A percentile compares a stretch with the other conserved stretches of the same genome.
Conservation (phyloP, 2,329 filamentous ascomycete species). For the Pestalotiopsis sp. region DNA sequence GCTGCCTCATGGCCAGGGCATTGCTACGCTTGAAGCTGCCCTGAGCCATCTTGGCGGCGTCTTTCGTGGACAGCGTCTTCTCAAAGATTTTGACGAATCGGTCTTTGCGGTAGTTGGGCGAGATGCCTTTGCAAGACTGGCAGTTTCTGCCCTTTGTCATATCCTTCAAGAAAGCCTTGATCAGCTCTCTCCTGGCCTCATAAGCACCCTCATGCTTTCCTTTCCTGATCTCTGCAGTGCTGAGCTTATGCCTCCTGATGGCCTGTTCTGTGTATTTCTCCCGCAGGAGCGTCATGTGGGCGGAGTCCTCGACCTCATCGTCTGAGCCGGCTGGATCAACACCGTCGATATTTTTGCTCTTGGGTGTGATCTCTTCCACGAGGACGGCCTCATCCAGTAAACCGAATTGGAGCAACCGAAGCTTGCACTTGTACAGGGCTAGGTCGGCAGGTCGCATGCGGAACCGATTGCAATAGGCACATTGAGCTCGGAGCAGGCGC, state of each 20-base stretch:
- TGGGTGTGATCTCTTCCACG: constrained; percentile 41
- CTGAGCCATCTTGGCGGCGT: constrained; percentile 77
- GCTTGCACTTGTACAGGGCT: constrained; percentile 80
- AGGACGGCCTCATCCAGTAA: constrained; percentile 62
- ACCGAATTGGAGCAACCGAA: constrained; percentile 84
- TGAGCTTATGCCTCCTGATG: constrained; percentile 62
- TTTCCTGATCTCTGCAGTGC: constrained; percentile 52
- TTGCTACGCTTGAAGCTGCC: constrained; percentile 69
- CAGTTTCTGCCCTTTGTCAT: constrained; percentile 75
- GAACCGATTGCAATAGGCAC: constrained; percentile 87
- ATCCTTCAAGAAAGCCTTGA: constrained; percentile 80
- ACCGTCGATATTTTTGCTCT: constrained; percentile 36
- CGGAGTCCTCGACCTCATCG: constrained; percentile 60
- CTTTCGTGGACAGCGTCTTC: constrained; percentile 74
- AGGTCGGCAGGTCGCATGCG: constrained; percentile 77
- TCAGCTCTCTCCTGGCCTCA: constrained; percentile 73
- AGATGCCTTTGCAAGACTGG: constrained; percentile 67
- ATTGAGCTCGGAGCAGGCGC: constrained; percentile 83
- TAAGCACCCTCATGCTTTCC: constrained; percentile 84
- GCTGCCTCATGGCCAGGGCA: constrained; percentile 61
- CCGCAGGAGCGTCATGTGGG: constrained; percentile 61
- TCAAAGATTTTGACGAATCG: constrained; percentile 92
- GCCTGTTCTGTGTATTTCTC: constrained; percentile 73
- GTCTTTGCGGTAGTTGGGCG: constrained; percentile 86
- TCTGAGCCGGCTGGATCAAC: constrained; percentile 39